Evolutionary conservation across 108 stramenopile species (phyloP).

Genomic region (Cyclotella sp.): DNA sequence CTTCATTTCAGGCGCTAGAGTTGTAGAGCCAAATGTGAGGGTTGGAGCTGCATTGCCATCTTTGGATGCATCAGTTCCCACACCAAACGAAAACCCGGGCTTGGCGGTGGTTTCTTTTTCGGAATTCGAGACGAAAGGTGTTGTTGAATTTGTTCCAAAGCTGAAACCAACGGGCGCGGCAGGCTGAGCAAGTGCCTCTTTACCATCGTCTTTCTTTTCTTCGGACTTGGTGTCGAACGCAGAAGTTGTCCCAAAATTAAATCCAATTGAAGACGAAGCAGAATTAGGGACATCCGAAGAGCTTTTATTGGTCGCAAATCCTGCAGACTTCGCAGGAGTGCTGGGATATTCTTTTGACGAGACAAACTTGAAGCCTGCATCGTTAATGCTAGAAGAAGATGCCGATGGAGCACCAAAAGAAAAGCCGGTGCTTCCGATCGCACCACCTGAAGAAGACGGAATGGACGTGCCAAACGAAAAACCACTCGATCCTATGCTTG

Average conservation of each 20-base stretch:
- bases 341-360: not conserved
- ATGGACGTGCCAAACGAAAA: constrained; percentile 27
- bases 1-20: no score
- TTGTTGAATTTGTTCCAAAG: constrained; percentile 1
- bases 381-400: not conserved
- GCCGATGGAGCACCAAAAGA: constrained; percentile 22
- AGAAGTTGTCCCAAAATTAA: not conserved
- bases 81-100: constrained; percentile 12
- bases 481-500: constrained; percentile 30
- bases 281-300: not conserved
- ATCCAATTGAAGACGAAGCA: not conserved
- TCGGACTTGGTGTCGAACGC: not conserved
- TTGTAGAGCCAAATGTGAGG: no score
- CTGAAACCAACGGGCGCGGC: no score
- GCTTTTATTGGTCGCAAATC: not conserved
- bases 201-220: not conserved
- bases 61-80: not conserved
- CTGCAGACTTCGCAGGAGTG: not conserved
- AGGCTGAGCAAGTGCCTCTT: no score
- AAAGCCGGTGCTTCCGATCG: constrained; percentile 20
- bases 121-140: not conserved
- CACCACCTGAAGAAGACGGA: constrained; percentile 7
- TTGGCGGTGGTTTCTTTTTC: not conserved
- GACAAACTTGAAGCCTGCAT: not conserved
- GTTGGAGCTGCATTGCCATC: not conserved